Evolutionary conservation across 2,329 filamentous ascomycete species (phyloP).

Genomic region (Monilinia laxa): DNA sequence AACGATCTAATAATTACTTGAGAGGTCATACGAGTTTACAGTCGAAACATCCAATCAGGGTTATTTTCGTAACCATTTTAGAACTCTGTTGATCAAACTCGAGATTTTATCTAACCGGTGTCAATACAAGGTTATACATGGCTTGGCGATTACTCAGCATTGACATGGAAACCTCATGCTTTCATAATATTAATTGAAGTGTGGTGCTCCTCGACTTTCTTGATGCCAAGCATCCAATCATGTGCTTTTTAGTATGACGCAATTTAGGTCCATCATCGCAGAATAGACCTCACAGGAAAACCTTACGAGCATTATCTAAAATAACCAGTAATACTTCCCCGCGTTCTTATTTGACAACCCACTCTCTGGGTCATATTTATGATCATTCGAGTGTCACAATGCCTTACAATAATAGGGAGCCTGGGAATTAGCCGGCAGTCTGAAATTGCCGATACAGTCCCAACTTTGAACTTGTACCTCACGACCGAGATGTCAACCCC

Average conservation of each 20-base stretch:
- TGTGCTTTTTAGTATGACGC: not conserved
- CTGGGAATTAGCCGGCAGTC: not conserved
- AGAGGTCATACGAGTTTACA: too few species aligned
- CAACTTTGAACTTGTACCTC: not conserved
- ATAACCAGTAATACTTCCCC: not conserved
- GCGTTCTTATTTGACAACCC: constrained; percentile 3
- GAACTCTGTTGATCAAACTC: too few species aligned
- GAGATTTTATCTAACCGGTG: too few species aligned
- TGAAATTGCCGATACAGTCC: not conserved
- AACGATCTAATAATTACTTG: too few species aligned
- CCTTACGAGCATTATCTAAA: not conserved
- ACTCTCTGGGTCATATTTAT: not conserved
- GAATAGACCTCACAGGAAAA: not conserved
- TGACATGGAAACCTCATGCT: too few species aligned
- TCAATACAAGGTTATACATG: too few species aligned
- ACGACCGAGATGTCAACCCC: not conserved
- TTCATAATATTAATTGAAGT: too few species aligned
- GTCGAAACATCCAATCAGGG: too few species aligned
- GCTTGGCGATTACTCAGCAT: too few species aligned
- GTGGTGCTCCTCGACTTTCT: too few species aligned
- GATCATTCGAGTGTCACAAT: not conserved
- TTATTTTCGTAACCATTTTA: too few species aligned
- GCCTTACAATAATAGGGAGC: not conserved
- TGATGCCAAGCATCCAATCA: constrained; percentile 7
- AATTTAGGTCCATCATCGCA: not conserved